phyloP scores from a whole-genome alignment of 2,329 filamentous ascomycete species.

The Aspergillus sergii region DNA sequence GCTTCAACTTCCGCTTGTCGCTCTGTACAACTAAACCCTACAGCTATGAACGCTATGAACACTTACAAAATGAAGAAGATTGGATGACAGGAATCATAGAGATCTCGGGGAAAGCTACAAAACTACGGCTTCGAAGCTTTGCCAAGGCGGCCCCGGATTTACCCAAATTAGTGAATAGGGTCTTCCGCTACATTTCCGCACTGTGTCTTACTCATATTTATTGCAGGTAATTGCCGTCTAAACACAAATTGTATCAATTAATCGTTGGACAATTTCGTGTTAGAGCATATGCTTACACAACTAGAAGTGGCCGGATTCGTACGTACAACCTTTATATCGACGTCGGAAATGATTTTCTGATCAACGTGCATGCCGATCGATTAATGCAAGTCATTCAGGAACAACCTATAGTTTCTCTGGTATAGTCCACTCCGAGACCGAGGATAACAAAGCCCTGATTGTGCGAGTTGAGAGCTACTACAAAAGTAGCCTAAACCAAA shows the following conservation, averaged over 20 bases:
- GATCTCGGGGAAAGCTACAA: background rate
- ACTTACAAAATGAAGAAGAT: background rate
- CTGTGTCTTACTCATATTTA: background rate
- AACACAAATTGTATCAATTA: background rate
- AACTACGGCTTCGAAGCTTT: background rate
- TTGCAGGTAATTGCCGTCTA: background rate
- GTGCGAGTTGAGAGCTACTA: too few relatives aligned
- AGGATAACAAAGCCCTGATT: too few relatives aligned
- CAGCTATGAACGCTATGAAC: background rate
- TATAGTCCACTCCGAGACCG: too few relatives aligned
- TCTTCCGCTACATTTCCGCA: background rate
- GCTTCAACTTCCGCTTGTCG: background rate
- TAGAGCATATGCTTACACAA: background rate
- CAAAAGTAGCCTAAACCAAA: too few relatives aligned
- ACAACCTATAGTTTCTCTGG: too few relatives aligned
- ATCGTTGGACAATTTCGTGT: background rate
- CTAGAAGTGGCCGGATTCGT: too few relatives aligned
- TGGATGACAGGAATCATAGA: background rate
- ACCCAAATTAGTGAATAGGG: background rate
- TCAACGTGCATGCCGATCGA: too few relatives aligned
- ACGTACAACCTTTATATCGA: too few relatives aligned
- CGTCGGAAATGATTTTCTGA: too few relatives aligned
- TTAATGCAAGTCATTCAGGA: too few relatives aligned
- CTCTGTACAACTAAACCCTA: too few relatives aligned
- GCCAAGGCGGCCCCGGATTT: slow-evolving; percentile 1